These are phyloP conservation scores for Alternaria sp. DNA, from an alignment of 2,329 filamentous ascomycete genomes.

Conservation along the genomic window DNA sequence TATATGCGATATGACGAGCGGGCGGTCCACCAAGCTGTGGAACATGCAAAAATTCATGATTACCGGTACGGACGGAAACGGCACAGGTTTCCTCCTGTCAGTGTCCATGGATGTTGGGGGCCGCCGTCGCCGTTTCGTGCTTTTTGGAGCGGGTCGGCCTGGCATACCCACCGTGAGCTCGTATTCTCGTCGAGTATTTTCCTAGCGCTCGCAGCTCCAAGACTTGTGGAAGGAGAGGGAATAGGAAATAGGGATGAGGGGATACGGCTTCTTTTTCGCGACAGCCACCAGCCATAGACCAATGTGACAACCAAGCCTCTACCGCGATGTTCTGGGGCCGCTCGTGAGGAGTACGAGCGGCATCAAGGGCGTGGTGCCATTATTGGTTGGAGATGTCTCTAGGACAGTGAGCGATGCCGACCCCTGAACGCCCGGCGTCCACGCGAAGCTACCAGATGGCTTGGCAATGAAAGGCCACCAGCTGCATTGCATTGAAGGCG, in stretches of 20 bases:
- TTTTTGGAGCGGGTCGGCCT: constrained; percentile 22
- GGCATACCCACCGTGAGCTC: constrained; percentile 27
- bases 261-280: constrained; percentile 2
- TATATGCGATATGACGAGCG: constrained; percentile 17
- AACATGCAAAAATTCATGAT: constrained; percentile 13
- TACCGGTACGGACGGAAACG: constrained; percentile 10
- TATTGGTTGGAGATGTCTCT: constrained; percentile 10
- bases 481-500: constrained; percentile 20
- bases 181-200: constrained; percentile 24
- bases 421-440: constrained; percentile 14
- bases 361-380: constrained; percentile 9
- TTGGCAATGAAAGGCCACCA: constrained; percentile 23
- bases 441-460: constrained; percentile 16
- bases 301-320: constrained; percentile 24
- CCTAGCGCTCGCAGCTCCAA: constrained; percentile 20
- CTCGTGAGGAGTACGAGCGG: constrained; percentile 13
- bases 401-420: constrained; percentile 11
- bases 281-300: constrained; percentile 11
- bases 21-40: constrained; percentile 24
- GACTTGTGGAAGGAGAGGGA: background rate
- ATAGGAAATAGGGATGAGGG: constrained; percentile 18
- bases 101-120: constrained; percentile 22
- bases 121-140: constrained; percentile 14
- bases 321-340: constrained; percentile 16
- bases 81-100: constrained; percentile 5